These are phyloP conservation scores for Scheffersomyces amazonensis DNA, from an alignment of 805 yeast species.

Conservation along the genomic window DNA sequence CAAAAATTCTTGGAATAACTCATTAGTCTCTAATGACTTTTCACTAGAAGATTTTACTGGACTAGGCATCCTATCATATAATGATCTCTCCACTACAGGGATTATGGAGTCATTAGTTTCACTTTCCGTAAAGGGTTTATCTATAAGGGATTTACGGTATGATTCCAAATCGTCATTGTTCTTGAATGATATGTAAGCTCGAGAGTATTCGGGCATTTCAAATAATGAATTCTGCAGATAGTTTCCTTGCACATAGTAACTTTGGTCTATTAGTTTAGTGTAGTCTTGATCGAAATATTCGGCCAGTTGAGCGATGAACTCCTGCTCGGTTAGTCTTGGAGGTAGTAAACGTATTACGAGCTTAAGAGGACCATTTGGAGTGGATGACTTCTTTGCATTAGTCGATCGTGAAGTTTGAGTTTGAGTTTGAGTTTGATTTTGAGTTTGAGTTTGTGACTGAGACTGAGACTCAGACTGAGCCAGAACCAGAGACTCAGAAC, in stretches of 20 bases:
- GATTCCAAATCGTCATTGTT: constrained; percentile 18
- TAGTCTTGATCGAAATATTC: constrained; percentile 6
- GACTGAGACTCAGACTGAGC: too few species aligned
- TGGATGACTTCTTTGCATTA: too few species aligned
- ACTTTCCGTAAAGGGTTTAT: constrained; percentile 10
- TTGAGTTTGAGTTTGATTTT: too few species aligned
- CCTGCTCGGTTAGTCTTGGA: constrained; percentile 19
- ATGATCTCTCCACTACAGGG: constrained; percentile 34
- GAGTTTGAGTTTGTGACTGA: too few species aligned
- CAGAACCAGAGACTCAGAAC: too few species aligned
- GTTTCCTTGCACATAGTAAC: constrained; percentile 41
- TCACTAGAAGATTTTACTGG: neutral
- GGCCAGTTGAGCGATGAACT: constrained; percentile 9
- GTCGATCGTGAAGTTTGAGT: too few species aligned
- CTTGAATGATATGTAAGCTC: constrained; percentile 39
- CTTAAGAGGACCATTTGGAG: constrained; percentile 23
- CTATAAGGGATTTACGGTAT: constrained; percentile 22
- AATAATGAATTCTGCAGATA: constrained; percentile 34
- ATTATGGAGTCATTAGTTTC: constrained; percentile 17
- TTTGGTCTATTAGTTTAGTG: constrained; percentile 12
- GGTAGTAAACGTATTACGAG: constrained; percentile 43
- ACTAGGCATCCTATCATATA: constrained; percentile 16
- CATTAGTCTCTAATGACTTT: neutral
- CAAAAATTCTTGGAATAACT: constrained; percentile 3
- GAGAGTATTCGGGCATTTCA: constrained; percentile 36